A percentile compares a stretch with the other conserved stretches of the same genome.
These are phyloP conservation scores for Pleomassaria siparia DNA, from an alignment of 2,329 filamentous ascomycete genomes.

Conservation along the genomic window DNA sequence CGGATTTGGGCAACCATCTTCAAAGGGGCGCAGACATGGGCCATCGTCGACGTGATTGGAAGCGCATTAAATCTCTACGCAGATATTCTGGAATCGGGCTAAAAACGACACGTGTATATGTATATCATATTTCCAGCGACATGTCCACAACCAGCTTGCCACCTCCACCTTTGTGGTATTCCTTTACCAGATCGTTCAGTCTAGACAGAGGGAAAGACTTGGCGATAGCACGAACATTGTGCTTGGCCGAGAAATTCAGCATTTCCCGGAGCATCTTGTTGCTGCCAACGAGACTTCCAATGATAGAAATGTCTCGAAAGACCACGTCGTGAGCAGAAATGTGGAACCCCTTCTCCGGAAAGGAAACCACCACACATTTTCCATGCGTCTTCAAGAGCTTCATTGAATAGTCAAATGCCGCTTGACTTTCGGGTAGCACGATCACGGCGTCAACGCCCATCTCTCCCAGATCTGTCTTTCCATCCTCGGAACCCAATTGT, in stretches of 20 bases:
- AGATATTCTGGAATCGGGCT: constrained; percentile 42
- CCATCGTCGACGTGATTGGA: constrained; percentile 47
- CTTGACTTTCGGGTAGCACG: constrained; percentile 51
- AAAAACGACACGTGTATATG: constrained; percentile 14
- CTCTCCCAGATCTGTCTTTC: constrained; percentile 37
- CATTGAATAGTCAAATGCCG: constrained; percentile 52
- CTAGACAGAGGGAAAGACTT: constrained; percentile 38
- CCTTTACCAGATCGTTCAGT: constrained; percentile 47
- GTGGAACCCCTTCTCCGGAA: constrained; percentile 48
- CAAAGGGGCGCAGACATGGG: constrained; percentile 47
- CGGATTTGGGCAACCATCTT: constrained; percentile 48
- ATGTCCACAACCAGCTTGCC: constrained; percentile 51
- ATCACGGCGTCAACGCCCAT: constrained; percentile 52
- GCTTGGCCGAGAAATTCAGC: constrained; percentile 42
- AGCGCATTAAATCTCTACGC: constrained; percentile 45
- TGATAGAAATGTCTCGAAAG: constrained; percentile 48
- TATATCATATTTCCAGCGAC: constrained; percentile 21
- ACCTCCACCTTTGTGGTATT: constrained; percentile 49
- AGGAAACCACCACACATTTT: constrained; percentile 51
- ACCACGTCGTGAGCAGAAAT: constrained; percentile 48
- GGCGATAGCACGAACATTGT: constrained; percentile 38
- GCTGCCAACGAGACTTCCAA: constrained; percentile 47
- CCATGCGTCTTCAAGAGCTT: constrained; percentile 48
- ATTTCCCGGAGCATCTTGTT: constrained; percentile 45
- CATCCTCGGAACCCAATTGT: constrained; percentile 41